These are phyloP conservation scores for Clitopilus hobsonii DNA, from an alignment of 768 basidiomycete genomes.

Conservation along the genomic window DNA sequence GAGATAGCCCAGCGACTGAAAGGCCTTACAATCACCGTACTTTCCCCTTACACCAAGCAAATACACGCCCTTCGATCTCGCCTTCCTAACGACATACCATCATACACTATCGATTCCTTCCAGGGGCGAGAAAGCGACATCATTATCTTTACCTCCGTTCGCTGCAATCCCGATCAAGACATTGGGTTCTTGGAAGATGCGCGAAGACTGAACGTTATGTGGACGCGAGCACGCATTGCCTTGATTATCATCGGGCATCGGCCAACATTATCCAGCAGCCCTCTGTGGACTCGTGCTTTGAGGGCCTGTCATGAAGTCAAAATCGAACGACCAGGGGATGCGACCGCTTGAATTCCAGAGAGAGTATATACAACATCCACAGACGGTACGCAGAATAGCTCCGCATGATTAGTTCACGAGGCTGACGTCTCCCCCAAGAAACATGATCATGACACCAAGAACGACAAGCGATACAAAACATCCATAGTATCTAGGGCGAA, in stretches of 20 bases:
- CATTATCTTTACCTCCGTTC: constrained; percentile 60
- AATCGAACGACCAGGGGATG: not conserved
- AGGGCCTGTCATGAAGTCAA: constrained; percentile 29
- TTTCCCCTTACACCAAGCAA: constrained; percentile 62
- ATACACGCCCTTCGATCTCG: constrained; percentile 37
- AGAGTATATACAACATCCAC: not conserved
- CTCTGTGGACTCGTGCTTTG: constrained; percentile 51
- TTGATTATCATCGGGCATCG: constrained; percentile 59
- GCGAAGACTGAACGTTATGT: constrained; percentile 62
- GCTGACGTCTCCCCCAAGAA: too few species aligned
- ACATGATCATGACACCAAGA: too few species aligned
- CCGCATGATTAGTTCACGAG: too few species aligned
- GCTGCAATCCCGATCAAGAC: constrained; percentile 53
- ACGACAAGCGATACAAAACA: too few species aligned
- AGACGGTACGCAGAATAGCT: not conserved
- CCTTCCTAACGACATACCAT: constrained; percentile 30
- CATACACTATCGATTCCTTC: constrained; percentile 57
- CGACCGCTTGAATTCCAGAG: too few species aligned
- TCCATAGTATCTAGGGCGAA: too few species aligned
- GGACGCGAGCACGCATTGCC: constrained; percentile 58
- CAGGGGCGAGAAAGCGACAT: constrained; percentile 69
- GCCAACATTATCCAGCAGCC: constrained; percentile 38
- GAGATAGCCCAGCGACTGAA: constrained; percentile 6
- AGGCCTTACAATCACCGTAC: constrained; percentile 37
- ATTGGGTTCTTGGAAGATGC: constrained; percentile 65